phyloP scores from a whole-genome alignment of 495 filamentous ascomycete genomes.

The Halenospora varia region DNA sequence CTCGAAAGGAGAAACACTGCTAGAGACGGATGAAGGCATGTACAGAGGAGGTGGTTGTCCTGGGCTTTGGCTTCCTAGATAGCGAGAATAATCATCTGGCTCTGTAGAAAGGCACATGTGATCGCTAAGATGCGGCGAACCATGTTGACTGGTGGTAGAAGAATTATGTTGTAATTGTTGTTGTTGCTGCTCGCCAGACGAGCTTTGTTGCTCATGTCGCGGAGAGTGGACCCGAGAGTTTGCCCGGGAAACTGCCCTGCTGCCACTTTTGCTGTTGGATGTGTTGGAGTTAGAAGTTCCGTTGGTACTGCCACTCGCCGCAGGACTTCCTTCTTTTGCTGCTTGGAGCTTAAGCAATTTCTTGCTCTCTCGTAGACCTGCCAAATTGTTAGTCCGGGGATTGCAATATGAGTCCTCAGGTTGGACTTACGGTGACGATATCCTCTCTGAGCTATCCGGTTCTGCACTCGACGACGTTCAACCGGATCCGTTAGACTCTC shows the following conservation, averaged over 20 bases:
- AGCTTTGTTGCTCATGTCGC: too few species aligned
- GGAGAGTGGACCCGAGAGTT: neutral
- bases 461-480: conserved; percentile 21
- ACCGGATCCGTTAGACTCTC: too few species aligned
- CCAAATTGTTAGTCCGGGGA: too few species aligned
- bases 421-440: conserved; percentile 17
- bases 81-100: neutral
- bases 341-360: neutral
- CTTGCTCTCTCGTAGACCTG: neutral
- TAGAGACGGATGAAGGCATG: neutral
- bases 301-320: neutral
- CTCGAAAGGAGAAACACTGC: neutral
- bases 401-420: too few species aligned
- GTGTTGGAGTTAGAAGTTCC: neutral
- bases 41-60: neutral
- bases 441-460: conserved; percentile 21
- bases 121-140: neutral
- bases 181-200: too few species aligned
- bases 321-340: neutral
- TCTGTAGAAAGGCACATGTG: neutral
- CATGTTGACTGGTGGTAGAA: neutral
- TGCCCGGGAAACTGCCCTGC: neutral
- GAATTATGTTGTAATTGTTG: neutral
- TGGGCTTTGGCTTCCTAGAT: neutral
- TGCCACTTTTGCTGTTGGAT: neutral